Base-by-base conservation (phyloP, 768 basidiomycete genomes). In the Rubroboletus pulcherrimus region DNA sequence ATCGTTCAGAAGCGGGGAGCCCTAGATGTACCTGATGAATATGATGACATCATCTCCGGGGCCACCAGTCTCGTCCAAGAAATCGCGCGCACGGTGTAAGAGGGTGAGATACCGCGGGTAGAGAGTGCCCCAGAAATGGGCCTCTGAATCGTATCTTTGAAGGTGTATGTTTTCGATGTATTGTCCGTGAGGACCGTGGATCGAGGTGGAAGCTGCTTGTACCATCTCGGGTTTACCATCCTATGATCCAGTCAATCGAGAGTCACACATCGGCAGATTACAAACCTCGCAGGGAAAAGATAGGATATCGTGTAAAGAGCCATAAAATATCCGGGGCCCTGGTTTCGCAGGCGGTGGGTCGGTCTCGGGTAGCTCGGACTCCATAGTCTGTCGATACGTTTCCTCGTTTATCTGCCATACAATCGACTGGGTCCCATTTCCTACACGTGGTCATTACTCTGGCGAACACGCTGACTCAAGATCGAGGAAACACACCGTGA, bases 341-440 rank as follows among this genome's bases (percentile, higher is more conserved):
- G 71, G 69, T 47, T 77, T 78, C 1, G 59, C 14, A 2, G 58
- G 60, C 1, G 65, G 57, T 0, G 67, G 64, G 58, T 67, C 67
- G 54, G 19, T 65, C 51, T 59, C 62, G 29, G 56, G 63, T 3
- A 24, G 34, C 60, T 81, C 80, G 3, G 67, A 69, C 65, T 87
- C 84, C 0, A 91, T 78, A 4, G 78, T 81, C 61, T 85, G 80
- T 14, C 84, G 80, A 68, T 92, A 86, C 0, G 88, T 83, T 59
- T 93, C 91, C 64, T 91, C 91, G 60, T 98, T 98, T 55, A 98
- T 87, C 52, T 89, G 85, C 91, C 93, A 96, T 0, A 79, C 81
- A 34, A 98, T 85, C 1, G 92, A 85, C 69, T 99, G 96, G 0
- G 96, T 98, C 2, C 96, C 95, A 66, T 98, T 96, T 2, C 94